These are phyloP conservation scores for Penicillium waksmanii DNA, from an alignment of 495 filamentous ascomycete species.

Conservation along the genomic window DNA sequence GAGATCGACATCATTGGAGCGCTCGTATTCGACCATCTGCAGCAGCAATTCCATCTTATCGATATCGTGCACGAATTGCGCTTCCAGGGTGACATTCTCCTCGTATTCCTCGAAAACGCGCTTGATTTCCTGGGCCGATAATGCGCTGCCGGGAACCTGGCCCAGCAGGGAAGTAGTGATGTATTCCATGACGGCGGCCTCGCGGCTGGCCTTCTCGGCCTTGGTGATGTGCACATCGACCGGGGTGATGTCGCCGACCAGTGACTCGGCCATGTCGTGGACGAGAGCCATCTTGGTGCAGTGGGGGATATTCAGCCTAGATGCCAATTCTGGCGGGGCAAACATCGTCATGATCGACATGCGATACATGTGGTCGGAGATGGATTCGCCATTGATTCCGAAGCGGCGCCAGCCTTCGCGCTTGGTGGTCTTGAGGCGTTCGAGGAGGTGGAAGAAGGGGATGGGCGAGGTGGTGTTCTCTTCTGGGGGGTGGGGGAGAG, in stretches of 20 bases:
- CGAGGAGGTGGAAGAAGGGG: constrained; percentile 90
- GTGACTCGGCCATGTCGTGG: constrained; percentile 95
- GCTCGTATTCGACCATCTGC: constrained; percentile 98
- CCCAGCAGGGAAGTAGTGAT: constrained; percentile 73
- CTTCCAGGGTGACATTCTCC: constrained; percentile 77
- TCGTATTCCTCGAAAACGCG: constrained; percentile 93
- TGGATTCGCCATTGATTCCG: constrained; percentile 78
- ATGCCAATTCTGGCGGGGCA: constrained; percentile 74
- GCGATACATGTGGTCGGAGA: constrained; percentile 98
- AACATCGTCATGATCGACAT: constrained; percentile 97
- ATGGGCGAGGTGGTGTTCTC: constrained; percentile 73
- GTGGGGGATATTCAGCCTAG: constrained; percentile 71
- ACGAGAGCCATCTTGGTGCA: constrained; percentile 94
- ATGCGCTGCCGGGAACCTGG: constrained; percentile 66
- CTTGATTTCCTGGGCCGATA: constrained; percentile 68
- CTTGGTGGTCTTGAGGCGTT: constrained; percentile 91
- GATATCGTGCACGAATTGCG: constrained; percentile 90
- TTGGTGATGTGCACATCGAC: constrained; percentile 65
- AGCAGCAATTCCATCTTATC: constrained; percentile 94
- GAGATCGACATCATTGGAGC: constrained; percentile 69
- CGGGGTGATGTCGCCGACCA: constrained; percentile 96
- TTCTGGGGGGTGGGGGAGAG: constrained; percentile 53
- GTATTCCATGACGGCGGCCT: constrained; percentile 88
- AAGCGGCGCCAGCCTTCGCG: constrained; percentile 96
- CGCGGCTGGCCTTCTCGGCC: constrained; percentile 82